Evolutionary conservation across 345 rosid species (phyloP).

Genomic region (Litchi chinensis): DNA sequence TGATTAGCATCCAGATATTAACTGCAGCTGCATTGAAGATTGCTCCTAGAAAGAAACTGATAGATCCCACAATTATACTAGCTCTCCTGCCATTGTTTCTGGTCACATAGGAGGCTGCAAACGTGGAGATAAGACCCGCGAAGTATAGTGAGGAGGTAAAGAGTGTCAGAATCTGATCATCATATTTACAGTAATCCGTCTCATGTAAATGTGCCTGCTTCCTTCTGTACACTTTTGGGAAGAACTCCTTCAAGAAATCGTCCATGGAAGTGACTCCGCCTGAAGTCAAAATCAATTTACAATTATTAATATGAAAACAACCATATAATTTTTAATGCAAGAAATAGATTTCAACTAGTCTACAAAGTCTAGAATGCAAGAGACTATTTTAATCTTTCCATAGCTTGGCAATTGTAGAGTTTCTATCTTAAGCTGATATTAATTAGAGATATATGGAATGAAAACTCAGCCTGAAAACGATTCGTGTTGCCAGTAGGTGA

Average conservation of each 20-base stretch:
- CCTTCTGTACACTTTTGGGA: constrained; percentile 66
- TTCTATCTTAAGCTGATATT: too few species aligned
- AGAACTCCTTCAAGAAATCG: constrained; percentile 81
- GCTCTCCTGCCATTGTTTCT: constrained; percentile 65
- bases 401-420: too few species aligned
- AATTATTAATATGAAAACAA: background rate
- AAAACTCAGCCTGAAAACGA: background rate
- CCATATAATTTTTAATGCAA: too few species aligned
- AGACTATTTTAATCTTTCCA: too few species aligned
- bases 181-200: constrained; percentile 95
- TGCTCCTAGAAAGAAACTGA: constrained; percentile 81
- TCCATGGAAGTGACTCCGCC: constrained; percentile 99
- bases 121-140: constrained; percentile 77
- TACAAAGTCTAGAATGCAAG: too few species aligned
- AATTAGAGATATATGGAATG: background rate
- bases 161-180: constrained; percentile 72
- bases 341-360: too few species aligned
- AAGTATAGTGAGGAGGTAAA: constrained; percentile 90
- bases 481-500: background rate
- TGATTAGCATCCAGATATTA: constrained; percentile 65
- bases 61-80: constrained; percentile 74
- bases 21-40: constrained; percentile 65
- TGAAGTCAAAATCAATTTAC: constrained; percentile 28
- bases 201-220: constrained; percentile 69
- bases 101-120: constrained; percentile 74